Conservation (phyloP, 2,329 filamentous ascomycete genomes). For the Berkeleyomyces rouxiae region DNA sequence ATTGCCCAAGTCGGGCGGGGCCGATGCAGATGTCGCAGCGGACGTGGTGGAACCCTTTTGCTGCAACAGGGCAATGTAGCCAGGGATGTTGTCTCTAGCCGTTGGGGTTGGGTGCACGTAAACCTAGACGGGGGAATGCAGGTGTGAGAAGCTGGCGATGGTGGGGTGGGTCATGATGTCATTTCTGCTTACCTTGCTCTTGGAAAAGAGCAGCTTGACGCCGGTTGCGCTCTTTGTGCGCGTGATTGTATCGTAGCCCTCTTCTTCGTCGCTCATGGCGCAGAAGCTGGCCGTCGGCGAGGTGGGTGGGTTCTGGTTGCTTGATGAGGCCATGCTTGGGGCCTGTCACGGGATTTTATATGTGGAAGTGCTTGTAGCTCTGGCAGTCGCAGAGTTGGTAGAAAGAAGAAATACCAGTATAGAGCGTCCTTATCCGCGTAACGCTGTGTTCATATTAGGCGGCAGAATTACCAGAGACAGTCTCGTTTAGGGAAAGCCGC, state of each 20-base stretch:
- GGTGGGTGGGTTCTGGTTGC: constrained; percentile 22
- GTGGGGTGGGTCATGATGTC: background rate
- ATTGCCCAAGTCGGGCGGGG: background rate
- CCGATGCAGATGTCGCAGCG: constrained; percentile 18
- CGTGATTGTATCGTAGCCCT: constrained; percentile 84
- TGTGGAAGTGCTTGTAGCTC: background rate
- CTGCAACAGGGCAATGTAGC: constrained; percentile 83
- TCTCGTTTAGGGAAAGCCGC: background rate
- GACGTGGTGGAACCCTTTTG: constrained; percentile 48
- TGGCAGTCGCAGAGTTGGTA: background rate
- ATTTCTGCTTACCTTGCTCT: constrained; percentile 60
- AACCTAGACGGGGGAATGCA: constrained; percentile 39
- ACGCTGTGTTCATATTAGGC: constrained; percentile 1
- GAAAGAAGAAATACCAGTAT: background rate
- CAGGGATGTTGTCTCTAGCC: constrained; percentile 86
- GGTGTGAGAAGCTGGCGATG: background rate
- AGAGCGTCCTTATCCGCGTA: background rate
- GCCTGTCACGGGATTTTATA: background rate
- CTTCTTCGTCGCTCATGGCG: constrained; percentile 90
- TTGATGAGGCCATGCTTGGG: constrained; percentile 14
- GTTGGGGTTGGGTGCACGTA: constrained; percentile 91
- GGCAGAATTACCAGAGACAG: constrained; percentile 7
- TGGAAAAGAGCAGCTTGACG: constrained; percentile 86
- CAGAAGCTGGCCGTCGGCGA: constrained; percentile 84
- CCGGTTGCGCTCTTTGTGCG: constrained; percentile 61